Evolutionary conservation across 257 asterid genomes (phyloP), one percentile per base, ranked within the genome.

Genomic region (Nyctanthes arbortristis): DNA sequence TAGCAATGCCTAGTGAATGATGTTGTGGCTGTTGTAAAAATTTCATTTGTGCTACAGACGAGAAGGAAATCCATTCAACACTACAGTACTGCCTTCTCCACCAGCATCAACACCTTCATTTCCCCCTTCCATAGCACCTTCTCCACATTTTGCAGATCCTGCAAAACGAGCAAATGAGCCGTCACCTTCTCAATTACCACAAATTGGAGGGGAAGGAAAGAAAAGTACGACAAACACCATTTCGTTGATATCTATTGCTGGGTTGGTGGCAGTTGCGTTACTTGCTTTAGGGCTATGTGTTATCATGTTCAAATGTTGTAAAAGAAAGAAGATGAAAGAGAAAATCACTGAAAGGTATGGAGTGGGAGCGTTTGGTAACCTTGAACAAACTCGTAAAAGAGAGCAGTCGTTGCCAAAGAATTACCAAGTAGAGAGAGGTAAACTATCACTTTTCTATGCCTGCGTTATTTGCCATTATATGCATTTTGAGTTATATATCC

Each of bases 21-120:
- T 49, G 29, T 16, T 8, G 6, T 49, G 20, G 14, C 5, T 64
- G 35, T 16, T 32, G 2, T 69, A 69, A 58, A 58, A 35, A 33
- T 52, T 72, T 36, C 64, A 25, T 60, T 79, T 52, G 52, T 70
- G 61, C 33, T 75, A 76, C 88, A 93, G 99, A 76, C 80, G 86
- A 75, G 80, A 70, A 43, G 97, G 97, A 54, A 93, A 93, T 65
- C 99, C 99, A 59, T 93, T 93, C 63, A 93, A 93, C 84, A 93
- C 96, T 28, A 87, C 92, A 13, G 27, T 84, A 33, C 62, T 87
- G 61, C 90, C 96, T 36, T 82, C 98, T 67, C 94, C 96, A 31
- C 96, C 96, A 8, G 73, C 76, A 24, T 34, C 78, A 4, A 33
- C 92, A 61, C 92, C 94, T 66, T 59, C 82, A 35, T 60, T 76